Evolutionary conservation across 148 eudicot genomes (phyloP).

Genomic region (Cornus kousa): DNA sequence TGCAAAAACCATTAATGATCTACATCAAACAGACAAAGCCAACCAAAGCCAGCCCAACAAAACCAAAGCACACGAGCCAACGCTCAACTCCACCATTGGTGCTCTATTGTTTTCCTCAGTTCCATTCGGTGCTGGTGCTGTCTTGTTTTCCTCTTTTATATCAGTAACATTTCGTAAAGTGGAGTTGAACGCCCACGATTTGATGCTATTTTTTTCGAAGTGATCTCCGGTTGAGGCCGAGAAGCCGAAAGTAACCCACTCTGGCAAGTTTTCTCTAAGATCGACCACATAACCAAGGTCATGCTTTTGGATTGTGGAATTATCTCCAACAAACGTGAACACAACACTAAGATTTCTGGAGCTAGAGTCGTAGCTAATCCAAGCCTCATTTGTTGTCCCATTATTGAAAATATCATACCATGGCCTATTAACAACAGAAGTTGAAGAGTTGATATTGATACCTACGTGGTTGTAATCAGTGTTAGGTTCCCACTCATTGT

Average conservation of each 20-base stretch:
- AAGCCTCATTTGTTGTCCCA: slow-evolving; percentile 1
- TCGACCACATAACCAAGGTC: neutral
- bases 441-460: neutral
- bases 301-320: neutral
- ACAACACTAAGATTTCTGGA: neutral
- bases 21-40: neutral
- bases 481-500: neutral
- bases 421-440: neutral
- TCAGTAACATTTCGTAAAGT: neutral
- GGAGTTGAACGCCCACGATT: slow-evolving; percentile 9
- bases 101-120: no score
- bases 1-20: no score
- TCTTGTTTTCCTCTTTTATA: neutral
- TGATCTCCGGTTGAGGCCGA: slow-evolving; percentile 1
- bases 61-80: neutral
- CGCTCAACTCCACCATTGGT: no score
- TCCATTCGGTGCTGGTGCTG: no score
- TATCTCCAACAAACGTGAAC: neutral
- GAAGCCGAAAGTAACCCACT: slow-evolving; percentile 6
- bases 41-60: neutral
- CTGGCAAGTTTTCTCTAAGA: neutral
- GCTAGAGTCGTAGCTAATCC: neutral
- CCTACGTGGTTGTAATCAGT: no score
- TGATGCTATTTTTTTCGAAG: neutral
- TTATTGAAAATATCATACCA: neutral